Base-by-base conservation (phyloP, 148 eudicot genomes). In the Nepenthes gracilis region DNA sequence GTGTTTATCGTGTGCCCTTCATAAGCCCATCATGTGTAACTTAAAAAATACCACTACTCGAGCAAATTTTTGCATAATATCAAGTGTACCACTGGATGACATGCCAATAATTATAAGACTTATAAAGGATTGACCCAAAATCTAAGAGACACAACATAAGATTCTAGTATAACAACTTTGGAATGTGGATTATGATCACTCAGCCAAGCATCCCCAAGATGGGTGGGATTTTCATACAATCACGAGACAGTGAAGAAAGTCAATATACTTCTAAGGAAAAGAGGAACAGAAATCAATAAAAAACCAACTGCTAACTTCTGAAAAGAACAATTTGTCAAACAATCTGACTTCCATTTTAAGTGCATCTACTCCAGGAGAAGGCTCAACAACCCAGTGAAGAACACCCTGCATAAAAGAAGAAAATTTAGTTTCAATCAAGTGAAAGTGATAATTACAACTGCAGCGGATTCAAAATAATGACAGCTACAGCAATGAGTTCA, bases 381-480 rank as follows among this genome's bases (percentile, higher is more conserved):
- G 81, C 69, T 84, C 87, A 50, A 87, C 79, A 61, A 88, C 91
- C 98, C 98, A 93, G 70, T 93, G 98, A 63, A 93, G 86, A 60
- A 92, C 97, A 34, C 98, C 96, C 88, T 85, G 74, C 48, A 64
- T 1, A 66, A 35, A 43, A 57, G 48, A 54, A 47, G 11, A 49
- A 49, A 49, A 11, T 23, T 40, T 40, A 3, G 45, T 8, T 40
- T 40, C 45, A 40, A 23, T 40, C 45, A 40, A 3, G 45, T 40
- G 8, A 40, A 3, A 40, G 8, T 40, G 45, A 40, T 1, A 40
- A 40, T 3, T 40, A 40, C 8, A 8, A 8, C 45, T 40, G 4
- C 45, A 4, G 8, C 8, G 45, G 23, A 3, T 40, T 40, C 8
- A 40, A 8, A 40, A 8, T 8, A 4, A 8, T 40, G 6, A 40